Conservation (phyloP, 345 rosid genomes). For the Diplotaxis tenuifolia region DNA sequence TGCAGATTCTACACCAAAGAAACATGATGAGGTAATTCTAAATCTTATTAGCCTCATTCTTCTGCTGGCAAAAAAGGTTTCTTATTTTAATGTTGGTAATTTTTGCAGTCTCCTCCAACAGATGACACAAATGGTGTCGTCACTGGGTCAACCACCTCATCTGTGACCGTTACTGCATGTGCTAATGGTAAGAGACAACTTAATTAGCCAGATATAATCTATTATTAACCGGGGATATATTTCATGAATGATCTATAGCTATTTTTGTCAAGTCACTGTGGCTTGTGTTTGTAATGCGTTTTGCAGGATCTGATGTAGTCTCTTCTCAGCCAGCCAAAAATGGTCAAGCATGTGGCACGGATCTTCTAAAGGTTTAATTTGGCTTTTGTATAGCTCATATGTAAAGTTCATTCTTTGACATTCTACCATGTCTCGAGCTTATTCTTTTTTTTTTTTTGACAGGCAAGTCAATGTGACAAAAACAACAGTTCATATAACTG, state of each 20-base stretch:
- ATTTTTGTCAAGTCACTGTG: background rate
- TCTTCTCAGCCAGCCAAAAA: slow-evolving; percentile 39
- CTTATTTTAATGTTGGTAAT: background rate
- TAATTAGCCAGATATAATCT: background rate
- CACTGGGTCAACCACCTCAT: background rate
- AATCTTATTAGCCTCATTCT: background rate
- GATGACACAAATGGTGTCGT: background rate
- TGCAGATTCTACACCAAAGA: slow-evolving; percentile 4
- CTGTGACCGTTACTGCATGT: slow-evolving; percentile 16
- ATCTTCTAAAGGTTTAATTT: slow-evolving; percentile 44
- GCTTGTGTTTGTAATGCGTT: slow-evolving; percentile 5
- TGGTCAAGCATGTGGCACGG: slow-evolving; percentile 42
- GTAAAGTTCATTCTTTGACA: slow-evolving; percentile 16
- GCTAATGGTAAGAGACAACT: slow-evolving; percentile 27
- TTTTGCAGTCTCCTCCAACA: slow-evolving; percentile 27
- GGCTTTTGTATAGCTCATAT: background rate
- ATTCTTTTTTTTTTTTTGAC: background rate
- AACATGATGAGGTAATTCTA: slow-evolving; percentile 6
- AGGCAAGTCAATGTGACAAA: slow-evolving; percentile 51
- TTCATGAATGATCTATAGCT: background rate
- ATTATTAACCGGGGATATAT: background rate
- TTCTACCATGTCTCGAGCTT: slow-evolving; percentile 9
- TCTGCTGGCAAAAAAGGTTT: background rate
- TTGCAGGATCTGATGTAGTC: slow-evolving; percentile 53
- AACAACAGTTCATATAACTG: slow-evolving; percentile 43